Conservation (phyloP, 1,139 yeast species). For the Blastobotrys illinoisensis region DNA sequence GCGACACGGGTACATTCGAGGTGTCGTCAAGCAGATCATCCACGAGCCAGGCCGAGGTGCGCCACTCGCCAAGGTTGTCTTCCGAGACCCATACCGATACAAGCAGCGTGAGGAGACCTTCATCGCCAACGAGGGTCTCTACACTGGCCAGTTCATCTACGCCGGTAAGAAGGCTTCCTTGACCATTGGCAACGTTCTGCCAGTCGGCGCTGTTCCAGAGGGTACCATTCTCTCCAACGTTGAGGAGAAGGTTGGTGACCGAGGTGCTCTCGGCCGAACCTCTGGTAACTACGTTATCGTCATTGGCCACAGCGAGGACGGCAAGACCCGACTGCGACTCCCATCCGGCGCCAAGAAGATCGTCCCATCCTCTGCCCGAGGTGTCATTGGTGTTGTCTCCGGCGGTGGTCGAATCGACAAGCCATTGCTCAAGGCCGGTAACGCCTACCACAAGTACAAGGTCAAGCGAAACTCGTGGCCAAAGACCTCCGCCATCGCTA, state of each 20-base stretch:
- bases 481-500: constrained; percentile 99
- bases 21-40: constrained; percentile 96
- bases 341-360: constrained; percentile 99
- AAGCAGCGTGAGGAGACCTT: constrained; percentile 96
- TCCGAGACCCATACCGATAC: constrained; percentile 99
- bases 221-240: constrained; percentile 99
- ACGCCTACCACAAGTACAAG: constrained; percentile 99
- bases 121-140: constrained; percentile 99
- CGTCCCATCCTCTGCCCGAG: constrained; percentile 93
- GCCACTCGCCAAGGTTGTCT: constrained; percentile 97
- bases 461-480: constrained; percentile 99
- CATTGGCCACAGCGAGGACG: constrained; percentile 98
- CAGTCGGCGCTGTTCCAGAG: constrained; percentile 96
- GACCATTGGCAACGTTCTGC: constrained; percentile 96
- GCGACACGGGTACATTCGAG: constrained; percentile 99
- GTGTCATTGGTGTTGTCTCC: constrained; percentile 99
- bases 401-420: constrained; percentile 99
- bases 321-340: constrained; percentile 97
- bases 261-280: constrained; percentile 99
- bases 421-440: constrained; percentile 99
- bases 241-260: constrained; percentile 99
- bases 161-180: constrained; percentile 99
- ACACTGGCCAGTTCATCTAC: constrained; percentile 98
- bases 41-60: constrained; percentile 99
- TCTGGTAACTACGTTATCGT: constrained; percentile 99